A percentile compares a stretch with the other conserved stretches of the same genome.
These are phyloP conservation scores for Tillandsia fasciculata DNA, from an alignment of 176 grass and related monocot species.

Conservation along the genomic window DNA sequence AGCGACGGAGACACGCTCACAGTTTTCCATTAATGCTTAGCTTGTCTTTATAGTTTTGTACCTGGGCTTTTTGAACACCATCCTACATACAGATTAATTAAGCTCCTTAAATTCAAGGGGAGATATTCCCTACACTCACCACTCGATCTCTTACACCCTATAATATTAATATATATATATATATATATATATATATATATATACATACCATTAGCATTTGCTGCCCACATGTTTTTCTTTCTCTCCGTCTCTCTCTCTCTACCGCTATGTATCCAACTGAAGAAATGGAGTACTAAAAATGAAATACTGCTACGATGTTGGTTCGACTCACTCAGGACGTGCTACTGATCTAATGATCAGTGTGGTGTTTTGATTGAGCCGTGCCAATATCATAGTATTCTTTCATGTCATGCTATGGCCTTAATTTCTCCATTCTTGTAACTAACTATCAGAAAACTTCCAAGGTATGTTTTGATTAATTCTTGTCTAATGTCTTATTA, in stretches of 20 bases:
- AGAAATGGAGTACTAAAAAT: background rate
- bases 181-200: too few species aligned
- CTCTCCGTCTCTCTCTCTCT: background rate
- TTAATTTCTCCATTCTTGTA: background rate
- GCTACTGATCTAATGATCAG: background rate
- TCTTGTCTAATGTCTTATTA: too few species aligned
- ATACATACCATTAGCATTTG: background rate
- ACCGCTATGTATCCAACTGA: background rate
- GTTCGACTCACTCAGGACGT: constrained; percentile 25
- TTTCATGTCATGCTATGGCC: constrained; percentile 2
- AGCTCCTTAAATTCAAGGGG: constrained; percentile 10
- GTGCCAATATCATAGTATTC: constrained; percentile 33
- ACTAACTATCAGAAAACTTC: background rate
- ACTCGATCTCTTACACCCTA: background rate
- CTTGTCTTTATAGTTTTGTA: constrained; percentile 12
- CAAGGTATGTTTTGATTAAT: background rate
- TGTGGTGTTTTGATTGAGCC: constrained; percentile 20
- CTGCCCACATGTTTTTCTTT: background rate
- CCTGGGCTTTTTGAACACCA: constrained; percentile 13
- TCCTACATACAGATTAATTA: background rate
- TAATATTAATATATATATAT: background rate
- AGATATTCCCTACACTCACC: constrained; percentile 5
- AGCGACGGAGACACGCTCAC: background rate
- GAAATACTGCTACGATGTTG: constrained; percentile 30
- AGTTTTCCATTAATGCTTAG: constrained; percentile 22